A percentile compares a stretch with the other conserved stretches of the same genome.
Conservation (phyloP, 305 asterid species). For the Ajuga reptans region DNA sequence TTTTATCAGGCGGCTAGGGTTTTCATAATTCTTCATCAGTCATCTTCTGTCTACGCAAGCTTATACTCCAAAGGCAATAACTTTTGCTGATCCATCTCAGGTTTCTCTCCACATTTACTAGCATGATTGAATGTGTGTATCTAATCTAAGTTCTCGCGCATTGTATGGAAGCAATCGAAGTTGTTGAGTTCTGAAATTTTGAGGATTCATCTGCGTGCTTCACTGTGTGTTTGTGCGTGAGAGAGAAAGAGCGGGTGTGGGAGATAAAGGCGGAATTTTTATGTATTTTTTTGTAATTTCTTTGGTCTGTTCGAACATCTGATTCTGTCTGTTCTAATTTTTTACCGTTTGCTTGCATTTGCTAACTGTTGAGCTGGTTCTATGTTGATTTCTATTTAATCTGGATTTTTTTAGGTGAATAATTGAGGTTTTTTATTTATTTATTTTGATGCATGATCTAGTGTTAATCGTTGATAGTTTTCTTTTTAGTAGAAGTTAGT, state of each 20-base stretch:
- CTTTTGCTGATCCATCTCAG: background rate
- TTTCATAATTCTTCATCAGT: background rate
- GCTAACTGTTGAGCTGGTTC: background rate
- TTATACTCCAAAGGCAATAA: background rate
- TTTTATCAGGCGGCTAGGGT: background rate
- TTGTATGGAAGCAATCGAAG: constrained; percentile 1
- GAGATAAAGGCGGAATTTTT: background rate
- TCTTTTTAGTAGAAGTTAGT: background rate
- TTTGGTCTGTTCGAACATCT: background rate
- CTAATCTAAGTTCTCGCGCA: background rate
- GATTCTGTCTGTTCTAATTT: background rate
- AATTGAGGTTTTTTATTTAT: background rate
- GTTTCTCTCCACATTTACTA: background rate
- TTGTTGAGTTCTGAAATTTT: background rate
- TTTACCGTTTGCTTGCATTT: background rate
- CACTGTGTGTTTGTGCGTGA: background rate
- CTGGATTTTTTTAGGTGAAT: background rate
- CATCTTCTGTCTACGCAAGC: background rate
- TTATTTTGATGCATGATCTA: background rate
- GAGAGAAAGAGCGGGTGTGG: background rate
- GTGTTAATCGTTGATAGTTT: no score
- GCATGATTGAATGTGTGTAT: background rate
- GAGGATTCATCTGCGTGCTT: background rate
- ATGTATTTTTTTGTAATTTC: background rate
- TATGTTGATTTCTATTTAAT: background rate